A percentile compares a stretch with the other conserved stretches of the same genome.
Conservation (phyloP, 1,284 basidiomycete genomes). For the Phellopilus nigrolimitatus region DNA sequence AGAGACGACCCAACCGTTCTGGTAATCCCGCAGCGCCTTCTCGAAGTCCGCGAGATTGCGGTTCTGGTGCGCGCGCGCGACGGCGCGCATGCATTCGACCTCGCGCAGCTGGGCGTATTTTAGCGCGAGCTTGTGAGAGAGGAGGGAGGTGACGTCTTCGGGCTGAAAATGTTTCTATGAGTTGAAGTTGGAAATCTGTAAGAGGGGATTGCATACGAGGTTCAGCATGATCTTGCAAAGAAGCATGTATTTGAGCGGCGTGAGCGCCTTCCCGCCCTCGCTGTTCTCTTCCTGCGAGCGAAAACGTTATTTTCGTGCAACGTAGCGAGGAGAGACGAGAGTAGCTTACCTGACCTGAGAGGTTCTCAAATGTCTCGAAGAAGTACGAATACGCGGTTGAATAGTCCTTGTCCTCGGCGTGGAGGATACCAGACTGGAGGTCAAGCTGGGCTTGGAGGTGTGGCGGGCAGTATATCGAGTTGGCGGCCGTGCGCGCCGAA, state of each 20-base stretch:
- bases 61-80: slow-evolving; percentile 90
- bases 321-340: background rate
- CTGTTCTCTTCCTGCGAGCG: slow-evolving; percentile 21
- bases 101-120: slow-evolving; percentile 82
- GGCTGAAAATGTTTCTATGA: slow-evolving; percentile 47
- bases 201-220: slow-evolving; percentile 49
- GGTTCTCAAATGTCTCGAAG: slow-evolving; percentile 90
- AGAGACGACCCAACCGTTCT: slow-evolving; percentile 55
- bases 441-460: slow-evolving; percentile 89
- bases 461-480: slow-evolving; percentile 97
- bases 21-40: slow-evolving; percentile 81
- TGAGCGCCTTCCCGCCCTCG: slow-evolving; percentile 47
- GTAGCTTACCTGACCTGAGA: slow-evolving; percentile 71
- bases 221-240: slow-evolving; percentile 98
- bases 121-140: slow-evolving; percentile 82
- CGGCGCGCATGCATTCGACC: slow-evolving; percentile 92
- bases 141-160: slow-evolving; percentile 85
- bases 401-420: slow-evolving; percentile 98
- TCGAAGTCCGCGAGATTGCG: slow-evolving; percentile 90
- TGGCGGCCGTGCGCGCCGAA: slow-evolving; percentile 90
- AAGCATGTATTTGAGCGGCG: slow-evolving; percentile 95
- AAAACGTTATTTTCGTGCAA: background rate
- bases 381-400: slow-evolving; percentile 98
- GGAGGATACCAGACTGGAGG: slow-evolving; percentile 87
- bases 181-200: background rate